Percentiles rank a stretch among this genome's conserved stretches.
These are phyloP conservation scores for Chrysochromulina tobinii DNA, from an alignment of 78 protist species.

Conservation along the genomic window DNA sequence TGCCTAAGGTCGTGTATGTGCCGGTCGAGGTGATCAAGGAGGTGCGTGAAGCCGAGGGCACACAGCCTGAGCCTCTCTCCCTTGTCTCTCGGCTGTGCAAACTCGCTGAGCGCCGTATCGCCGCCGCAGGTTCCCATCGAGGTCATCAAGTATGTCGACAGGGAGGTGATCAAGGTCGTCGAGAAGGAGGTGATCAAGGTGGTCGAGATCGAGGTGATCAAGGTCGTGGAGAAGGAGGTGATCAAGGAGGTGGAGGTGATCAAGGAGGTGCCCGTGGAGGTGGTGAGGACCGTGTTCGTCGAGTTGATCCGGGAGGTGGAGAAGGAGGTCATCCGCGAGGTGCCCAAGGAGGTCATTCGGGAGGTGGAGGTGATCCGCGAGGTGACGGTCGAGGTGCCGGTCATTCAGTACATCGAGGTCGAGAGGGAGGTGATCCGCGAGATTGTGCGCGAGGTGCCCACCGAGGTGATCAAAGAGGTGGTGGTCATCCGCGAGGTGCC, in stretches of 20 bases:
- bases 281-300: background rate
- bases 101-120: background rate
- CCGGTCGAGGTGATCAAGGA: constrained; percentile 23
- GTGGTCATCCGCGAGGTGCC: too few relatives aligned
- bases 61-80: background rate
- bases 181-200: background rate
- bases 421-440: background rate
- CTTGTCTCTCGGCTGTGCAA: background rate
- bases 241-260: constrained; percentile 18
- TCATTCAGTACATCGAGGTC: background rate
- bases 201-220: background rate
- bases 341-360: background rate
- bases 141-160: background rate
- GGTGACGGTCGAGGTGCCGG: background rate
- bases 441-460: background rate
- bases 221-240: background rate
- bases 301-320: background rate
- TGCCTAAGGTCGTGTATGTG: background rate
- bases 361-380: constrained; percentile 13
- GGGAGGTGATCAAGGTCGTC: background rate
- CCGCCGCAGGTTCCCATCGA: background rate
- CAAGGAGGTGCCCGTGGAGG: constrained; percentile 24
- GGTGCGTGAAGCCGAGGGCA: background rate
- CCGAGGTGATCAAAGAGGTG: background rate
- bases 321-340: background rate